These are phyloP conservation scores for Lachancea kluyveri DNA, from an alignment of 805 yeast genomes.

Conservation along the genomic window DNA sequence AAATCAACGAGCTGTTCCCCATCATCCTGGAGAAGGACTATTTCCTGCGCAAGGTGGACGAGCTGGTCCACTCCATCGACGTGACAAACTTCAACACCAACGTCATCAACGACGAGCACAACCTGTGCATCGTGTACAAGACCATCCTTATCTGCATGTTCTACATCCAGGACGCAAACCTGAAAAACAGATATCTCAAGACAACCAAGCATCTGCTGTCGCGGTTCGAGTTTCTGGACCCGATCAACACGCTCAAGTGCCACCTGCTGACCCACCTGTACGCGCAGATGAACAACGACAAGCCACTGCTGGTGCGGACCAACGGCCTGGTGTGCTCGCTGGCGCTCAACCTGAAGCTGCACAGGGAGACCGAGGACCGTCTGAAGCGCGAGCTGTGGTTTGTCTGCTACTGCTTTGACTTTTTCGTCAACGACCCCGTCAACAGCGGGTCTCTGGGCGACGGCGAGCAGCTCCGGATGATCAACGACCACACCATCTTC, in stretches of 20 bases:
- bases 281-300: slow-evolving; percentile 5
- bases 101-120: slow-evolving; percentile 5
- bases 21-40: slow-evolving; percentile 5
- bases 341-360: slow-evolving; percentile 4
- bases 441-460: slow-evolving; percentile 1
- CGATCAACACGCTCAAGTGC: slow-evolving; percentile 6
- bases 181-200: slow-evolving; percentile 4
- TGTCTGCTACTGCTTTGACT: slow-evolving; percentile 7
- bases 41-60: slow-evolving; percentile 4
- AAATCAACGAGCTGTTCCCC: slow-evolving; percentile 6
- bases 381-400: slow-evolving; percentile 6
- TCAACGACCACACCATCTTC: slow-evolving; percentile 4
- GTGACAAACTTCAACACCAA: slow-evolving; percentile 6
- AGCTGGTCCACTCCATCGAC: slow-evolving; percentile 4
- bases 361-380: slow-evolving; percentile 2
- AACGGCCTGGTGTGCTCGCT: slow-evolving; percentile 5
- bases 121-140: slow-evolving; percentile 6
- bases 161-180: slow-evolving; percentile 4
- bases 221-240: slow-evolving; percentile 6
- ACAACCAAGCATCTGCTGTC: slow-evolving; percentile 5
- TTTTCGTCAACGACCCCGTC: slow-evolving; percentile 5
- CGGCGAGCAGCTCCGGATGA: slow-evolving; percentile 2
- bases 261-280: slow-evolving; percentile 6
- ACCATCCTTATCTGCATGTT: slow-evolving; percentile 6
- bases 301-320: slow-evolving; percentile 4